Percentiles rank a stretch among this genome's conserved stretches.
Conservation (phyloP, 1,284 basidiomycete genomes). For the Farysia itapuensis region DNA sequence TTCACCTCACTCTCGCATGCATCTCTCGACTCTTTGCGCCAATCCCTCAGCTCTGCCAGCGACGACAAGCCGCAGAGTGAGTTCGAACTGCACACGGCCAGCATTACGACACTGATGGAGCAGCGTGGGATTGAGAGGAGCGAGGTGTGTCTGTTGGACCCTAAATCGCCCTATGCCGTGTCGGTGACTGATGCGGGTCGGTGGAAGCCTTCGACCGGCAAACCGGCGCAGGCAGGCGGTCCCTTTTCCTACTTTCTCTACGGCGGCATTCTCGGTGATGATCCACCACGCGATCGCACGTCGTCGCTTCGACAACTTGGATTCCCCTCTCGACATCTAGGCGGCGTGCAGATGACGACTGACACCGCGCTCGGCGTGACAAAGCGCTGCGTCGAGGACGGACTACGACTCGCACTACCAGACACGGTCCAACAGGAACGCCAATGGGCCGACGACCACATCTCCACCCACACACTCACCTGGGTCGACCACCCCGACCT, state of each 20-base stretch:
- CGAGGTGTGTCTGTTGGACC: conserved; percentile 48
- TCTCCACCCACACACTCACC: conserved; percentile 9
- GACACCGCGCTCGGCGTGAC: conserved; percentile 94
- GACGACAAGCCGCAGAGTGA: conserved; percentile 27
- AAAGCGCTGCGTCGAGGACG: conserved; percentile 78
- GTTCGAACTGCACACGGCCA: conserved; percentile 67
- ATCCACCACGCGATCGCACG: conserved; percentile 82
- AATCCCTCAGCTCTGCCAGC: conserved; percentile 13
- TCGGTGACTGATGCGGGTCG: conserved; percentile 39
- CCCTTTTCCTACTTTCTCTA: conserved; percentile 51
- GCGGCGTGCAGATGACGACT: conserved; percentile 87
- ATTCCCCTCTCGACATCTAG: conserved; percentile 68
- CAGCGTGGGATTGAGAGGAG: conserved; percentile 64
- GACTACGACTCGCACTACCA: conserved; percentile 6
- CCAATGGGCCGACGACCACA: conserved; percentile 5
- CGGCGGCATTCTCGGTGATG: conserved; percentile 70
- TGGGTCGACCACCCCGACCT: conserved; percentile 55
- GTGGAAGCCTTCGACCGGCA: conserved; percentile 22
- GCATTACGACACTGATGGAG: conserved; percentile 71
- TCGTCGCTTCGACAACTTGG: conserved; percentile 80
- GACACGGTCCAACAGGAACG: conserved; percentile 20
- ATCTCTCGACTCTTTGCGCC: conserved; percentile 69
- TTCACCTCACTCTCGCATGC: conserved; percentile 80
- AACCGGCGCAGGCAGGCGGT: conserved; percentile 19
- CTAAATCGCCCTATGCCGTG: conserved; percentile 44